Base-by-base conservation (phyloP, 2,329 filamentous ascomycete genomes). In the Colletotrichum paranaense region DNA sequence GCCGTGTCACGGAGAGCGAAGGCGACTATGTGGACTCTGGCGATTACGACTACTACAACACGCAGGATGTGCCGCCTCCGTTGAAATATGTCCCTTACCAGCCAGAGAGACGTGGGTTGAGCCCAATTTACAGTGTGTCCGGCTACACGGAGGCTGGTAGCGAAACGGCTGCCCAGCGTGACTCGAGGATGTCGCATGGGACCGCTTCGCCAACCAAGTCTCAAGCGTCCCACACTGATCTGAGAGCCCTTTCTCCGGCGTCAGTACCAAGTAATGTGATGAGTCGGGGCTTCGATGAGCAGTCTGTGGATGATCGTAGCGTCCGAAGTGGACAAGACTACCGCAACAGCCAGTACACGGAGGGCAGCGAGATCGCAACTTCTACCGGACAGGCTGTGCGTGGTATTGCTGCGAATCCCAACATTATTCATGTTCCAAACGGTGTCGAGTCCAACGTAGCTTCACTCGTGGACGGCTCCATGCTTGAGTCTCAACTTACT, bases 61-160 rank as follows among this genome's bases (percentile, higher is more conserved):
- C 86, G 3, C 91, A 92, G 76, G 89, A 92, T 74, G 91, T 92
- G 2, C 90, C 91, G 2, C 88, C 90, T 3, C 90, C 90, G 19
- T 82, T 92, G 32, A 90, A 89, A 76, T 93, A 93, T 76, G 87
- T 92, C n/a, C 90, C 92, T 1, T 92, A 94, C 75, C 89, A 92
- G 77, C 88, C 91, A 12, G 90, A 93, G 76, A 88, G 90, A 65
- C 92, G 94, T 55, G 92, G 92, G 12, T 84, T 97, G 62, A 98
- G 95, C 79, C 96, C 96, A 0, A 95, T 97, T 73, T 95, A 97
- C 77, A 98, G 95, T 78, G 94, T 98, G 19, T 96, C 95, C 12
- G 97, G 95, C 75, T 96, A 95, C 78, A 92, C 91, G 4, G 92
- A 95, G 78, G 90, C 91, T 59, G 91, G 91, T 66, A 92, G 87